These are phyloP conservation scores for Chytriomyces hyalinus DNA, from an alignment of 192 early-diverging fungal species.

Conservation along the genomic window DNA sequence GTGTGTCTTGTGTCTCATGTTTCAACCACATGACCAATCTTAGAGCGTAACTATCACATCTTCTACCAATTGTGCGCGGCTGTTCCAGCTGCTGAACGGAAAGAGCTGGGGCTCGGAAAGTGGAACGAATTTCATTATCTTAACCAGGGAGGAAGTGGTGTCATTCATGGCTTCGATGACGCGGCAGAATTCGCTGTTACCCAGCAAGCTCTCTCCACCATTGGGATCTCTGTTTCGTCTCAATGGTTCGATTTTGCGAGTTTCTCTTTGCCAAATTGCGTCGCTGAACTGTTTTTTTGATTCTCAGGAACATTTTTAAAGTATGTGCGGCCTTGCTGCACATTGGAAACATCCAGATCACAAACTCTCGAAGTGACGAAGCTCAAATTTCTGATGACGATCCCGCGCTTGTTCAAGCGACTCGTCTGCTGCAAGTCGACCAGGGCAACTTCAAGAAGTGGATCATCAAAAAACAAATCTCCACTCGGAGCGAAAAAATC, in stretches of 20 bases:
- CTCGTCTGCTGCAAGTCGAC: constrained; percentile 79
- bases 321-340: constrained; percentile 94
- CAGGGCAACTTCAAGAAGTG: constrained; percentile 85
- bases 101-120: constrained; percentile 78
- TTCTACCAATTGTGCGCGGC: constrained; percentile 99
- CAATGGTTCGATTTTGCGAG: constrained; percentile 68
- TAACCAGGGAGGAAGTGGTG: constrained; percentile 79
- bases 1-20: background rate
- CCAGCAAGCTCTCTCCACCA: constrained; percentile 82
- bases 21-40: constrained; percentile 13
- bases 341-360: constrained; percentile 93
- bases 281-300: background rate
- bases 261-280: no score
- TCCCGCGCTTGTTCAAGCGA: constrained; percentile 68
- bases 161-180: constrained; percentile 89
- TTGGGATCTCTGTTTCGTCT: constrained; percentile 81
- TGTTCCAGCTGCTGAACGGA: constrained; percentile 81
- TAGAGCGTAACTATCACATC: constrained; percentile 98
- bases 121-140: constrained; percentile 85
- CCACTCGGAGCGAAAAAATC: constrained; percentile 91
- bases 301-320: constrained; percentile 73
- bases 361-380: constrained; percentile 61
- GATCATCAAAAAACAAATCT: constrained; percentile 92
- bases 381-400: constrained; percentile 80
- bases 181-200: constrained; percentile 92